A percentile compares a stretch with the other conserved stretches of the same genome.
phyloP scores from a whole-genome alignment of 2,329 filamentous ascomycete species.

The Penicillium verrucosum region DNA sequence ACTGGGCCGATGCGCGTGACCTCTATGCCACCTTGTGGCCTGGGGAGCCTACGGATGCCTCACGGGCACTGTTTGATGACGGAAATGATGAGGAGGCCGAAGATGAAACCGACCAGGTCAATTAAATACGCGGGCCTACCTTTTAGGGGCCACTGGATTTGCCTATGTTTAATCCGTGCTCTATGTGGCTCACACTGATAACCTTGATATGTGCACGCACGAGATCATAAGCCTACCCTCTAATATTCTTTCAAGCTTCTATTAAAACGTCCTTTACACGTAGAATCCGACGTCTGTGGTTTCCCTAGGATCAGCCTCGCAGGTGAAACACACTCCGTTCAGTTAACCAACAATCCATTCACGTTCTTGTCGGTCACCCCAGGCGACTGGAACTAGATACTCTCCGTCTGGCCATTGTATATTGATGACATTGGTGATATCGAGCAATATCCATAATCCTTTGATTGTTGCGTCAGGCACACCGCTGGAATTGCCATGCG shows the following conservation, averaged over 20 bases:
- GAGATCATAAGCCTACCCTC: not conserved
- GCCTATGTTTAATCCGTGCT: too few species aligned
- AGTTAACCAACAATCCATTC: not conserved
- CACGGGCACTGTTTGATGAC: not conserved
- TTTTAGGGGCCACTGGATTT: not conserved
- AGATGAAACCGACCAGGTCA: not conserved
- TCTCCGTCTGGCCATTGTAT: not conserved
- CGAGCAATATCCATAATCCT: not conserved
- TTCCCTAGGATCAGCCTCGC: too few species aligned
- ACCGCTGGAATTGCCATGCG: not conserved
- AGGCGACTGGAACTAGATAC: not conserved
- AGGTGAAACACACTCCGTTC: not conserved
- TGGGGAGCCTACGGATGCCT: not conserved
- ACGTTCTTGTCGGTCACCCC: not conserved
- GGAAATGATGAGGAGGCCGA: not conserved
- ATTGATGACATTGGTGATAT: not conserved
- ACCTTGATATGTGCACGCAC: not conserved
- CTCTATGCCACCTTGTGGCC: slow-evolving; percentile 7
- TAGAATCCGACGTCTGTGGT: too few species aligned
- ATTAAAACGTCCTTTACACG: too few species aligned
- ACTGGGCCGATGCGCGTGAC: slow-evolving; percentile 1
- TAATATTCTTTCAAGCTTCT: not conserved
- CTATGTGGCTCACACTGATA: not conserved
- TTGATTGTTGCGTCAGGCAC: not conserved
- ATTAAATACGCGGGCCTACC: too few species aligned